These are phyloP conservation scores for Tetrapisispora namnaoensis DNA, from an alignment of 805 yeast genomes.

Conservation along the genomic window DNA sequence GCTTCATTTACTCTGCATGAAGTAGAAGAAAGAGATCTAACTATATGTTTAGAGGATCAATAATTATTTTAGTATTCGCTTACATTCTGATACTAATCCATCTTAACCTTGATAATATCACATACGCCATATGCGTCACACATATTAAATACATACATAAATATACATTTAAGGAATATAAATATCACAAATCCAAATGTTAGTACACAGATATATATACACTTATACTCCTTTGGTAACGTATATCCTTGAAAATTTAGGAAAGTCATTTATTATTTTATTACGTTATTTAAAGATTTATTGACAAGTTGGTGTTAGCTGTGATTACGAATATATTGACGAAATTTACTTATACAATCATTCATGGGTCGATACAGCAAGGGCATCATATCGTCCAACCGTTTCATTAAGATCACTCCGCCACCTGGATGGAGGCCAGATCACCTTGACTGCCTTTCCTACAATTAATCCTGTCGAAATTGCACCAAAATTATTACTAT, in stretches of 20 bases:
- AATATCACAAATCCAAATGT: no score
- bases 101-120: no score
- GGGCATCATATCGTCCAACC: conserved; percentile 1
- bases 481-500: conserved; percentile 84
- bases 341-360: not conserved
- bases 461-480: conserved; percentile 69
- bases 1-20: not conserved
- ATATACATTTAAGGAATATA: no score
- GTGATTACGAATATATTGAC: not conserved
- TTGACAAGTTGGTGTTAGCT: not conserved
- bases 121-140: no score
- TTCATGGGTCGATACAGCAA: not conserved
- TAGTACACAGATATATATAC: no score
- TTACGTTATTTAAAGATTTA: not conserved
- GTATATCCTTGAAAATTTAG: no score
- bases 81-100: not conserved
- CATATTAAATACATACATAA: no score
- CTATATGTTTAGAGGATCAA: not conserved
- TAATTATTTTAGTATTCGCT: not conserved
- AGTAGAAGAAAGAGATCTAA: not conserved
- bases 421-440: conserved; percentile 60
- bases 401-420: conserved; percentile 23
- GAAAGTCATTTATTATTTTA: not conserved
- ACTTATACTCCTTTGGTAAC: no score
- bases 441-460: conserved; percentile 59